Evolutionary conservation across 208 protist genomes (phyloP), one percentile per base, ranked within the genome.

Genomic region (Porcisia hertigi): DNA sequence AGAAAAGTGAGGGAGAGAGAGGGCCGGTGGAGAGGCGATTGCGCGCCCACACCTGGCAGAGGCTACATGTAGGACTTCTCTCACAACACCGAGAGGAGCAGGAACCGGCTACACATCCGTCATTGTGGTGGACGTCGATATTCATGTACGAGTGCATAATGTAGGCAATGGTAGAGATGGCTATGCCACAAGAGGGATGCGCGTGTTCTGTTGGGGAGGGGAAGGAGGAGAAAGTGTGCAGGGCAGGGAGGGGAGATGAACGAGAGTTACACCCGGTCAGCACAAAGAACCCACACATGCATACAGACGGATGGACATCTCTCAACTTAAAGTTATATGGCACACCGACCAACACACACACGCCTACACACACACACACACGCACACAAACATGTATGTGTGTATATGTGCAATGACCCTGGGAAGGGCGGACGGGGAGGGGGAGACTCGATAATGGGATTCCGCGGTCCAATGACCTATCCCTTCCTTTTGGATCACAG

Each of bases 401-500:
- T 30, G 30, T 30, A 30, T 30, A 30, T 30, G 30, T 30, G 30
- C 0, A 30, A 30, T 30, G 30, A 30, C 30, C 30, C 30, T 30
- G 30, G 30, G 23, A 60, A 60, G 7, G 4, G 18, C 6, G 64
- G 41, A 12, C 52, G 64, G 41, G 64, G 45, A n/a, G n/a, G 43
- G 57, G 16, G 7, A 36, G 20, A 30, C 30, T n/a, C 23, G 16
- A 30, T 60, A 60, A 36, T 30, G 16, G 23, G 20, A 7, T 60
- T 5, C 25, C 7, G 23, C 20, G 16, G 23, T 30, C 7, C 16
- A 23, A 9, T 30, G 7, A 12, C 16, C 57, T n/a, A 5, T 12
- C 14, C 25, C 69, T 41, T 54, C 47, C 43, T n/a, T 57, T 12
- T 49, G 6, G 14, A 16, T 60, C 73, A 86, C 34, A 80, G 30